phyloP scores from a whole-genome alignment of 345 rosid genomes.

The Schrenkiella parvula region DNA sequence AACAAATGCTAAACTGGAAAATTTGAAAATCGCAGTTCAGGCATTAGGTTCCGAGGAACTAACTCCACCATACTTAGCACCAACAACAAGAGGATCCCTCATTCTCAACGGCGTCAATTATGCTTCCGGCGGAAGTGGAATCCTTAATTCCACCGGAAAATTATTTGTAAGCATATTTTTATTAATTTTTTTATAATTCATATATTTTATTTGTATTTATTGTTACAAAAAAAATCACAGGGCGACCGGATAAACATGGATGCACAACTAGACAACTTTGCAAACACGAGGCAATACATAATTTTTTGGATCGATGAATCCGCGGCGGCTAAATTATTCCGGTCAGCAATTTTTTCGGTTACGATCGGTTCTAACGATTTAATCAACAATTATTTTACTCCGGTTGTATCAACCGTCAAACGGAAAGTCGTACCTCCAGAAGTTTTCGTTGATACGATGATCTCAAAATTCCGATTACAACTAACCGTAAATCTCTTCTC shows the following conservation, averaged over 20 bases:
- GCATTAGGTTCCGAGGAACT: slow-evolving; percentile 42
- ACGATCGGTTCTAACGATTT: slow-evolving; percentile 76
- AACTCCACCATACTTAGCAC: slow-evolving; percentile 81
- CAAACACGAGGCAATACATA: slow-evolving; percentile 37
- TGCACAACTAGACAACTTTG: slow-evolving; percentile 38
- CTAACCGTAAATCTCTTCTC: slow-evolving; percentile 44
- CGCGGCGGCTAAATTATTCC: slow-evolving; percentile 39
- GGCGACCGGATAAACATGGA: slow-evolving; percentile 64
- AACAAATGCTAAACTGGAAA: slow-evolving; percentile 14
- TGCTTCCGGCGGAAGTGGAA: slow-evolving; percentile 83
- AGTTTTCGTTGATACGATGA: slow-evolving; percentile 48
- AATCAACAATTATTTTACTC: slow-evolving; percentile 63
- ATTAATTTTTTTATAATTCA: neutral
- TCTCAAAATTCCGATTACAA: slow-evolving; percentile 49
- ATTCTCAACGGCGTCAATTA: slow-evolving; percentile 63
- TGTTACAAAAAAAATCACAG: slow-evolving; percentile 26
- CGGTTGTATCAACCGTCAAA: slow-evolving; percentile 42
- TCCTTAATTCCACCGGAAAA: slow-evolving; percentile 56
- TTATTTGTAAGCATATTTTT: slow-evolving; percentile 41
- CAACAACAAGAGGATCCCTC: slow-evolving; percentile 47
- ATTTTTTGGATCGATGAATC: slow-evolving; percentile 32
- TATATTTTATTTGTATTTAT: neutral
- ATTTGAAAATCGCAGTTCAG: slow-evolving; percentile 39
- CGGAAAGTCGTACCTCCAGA: slow-evolving; percentile 42
- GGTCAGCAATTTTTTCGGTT: slow-evolving; percentile 45